Conservation (phyloP, 116 monocot species). For the Iris pallida region DNA sequence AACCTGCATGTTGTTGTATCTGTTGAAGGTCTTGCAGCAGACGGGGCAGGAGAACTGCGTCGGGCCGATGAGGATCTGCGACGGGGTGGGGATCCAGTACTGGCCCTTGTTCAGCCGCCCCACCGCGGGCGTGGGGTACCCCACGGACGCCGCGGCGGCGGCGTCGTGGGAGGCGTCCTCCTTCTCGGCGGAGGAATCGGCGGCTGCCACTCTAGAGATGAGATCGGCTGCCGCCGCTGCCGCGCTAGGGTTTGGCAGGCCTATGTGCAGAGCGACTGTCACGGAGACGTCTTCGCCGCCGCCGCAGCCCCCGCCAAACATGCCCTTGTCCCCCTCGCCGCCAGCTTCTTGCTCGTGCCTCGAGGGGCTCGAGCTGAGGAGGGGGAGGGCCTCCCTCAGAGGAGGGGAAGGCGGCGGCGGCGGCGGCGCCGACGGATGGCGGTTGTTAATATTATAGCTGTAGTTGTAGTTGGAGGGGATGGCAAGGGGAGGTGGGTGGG, state of each 20-base stretch:
- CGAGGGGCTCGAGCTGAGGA: constrained; percentile 55
- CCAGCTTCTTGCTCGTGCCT: constrained; percentile 3
- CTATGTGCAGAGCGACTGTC: constrained; percentile 68
- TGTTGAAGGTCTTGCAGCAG: constrained; percentile 52
- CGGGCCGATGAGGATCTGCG: constrained; percentile 56
- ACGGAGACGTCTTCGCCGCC: constrained; percentile 26
- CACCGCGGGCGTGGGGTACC: constrained; percentile 21
- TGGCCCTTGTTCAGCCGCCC: constrained; percentile 52
- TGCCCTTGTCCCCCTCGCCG: constrained; percentile 2
- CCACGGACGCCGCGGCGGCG: no score
- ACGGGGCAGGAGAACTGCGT: constrained; percentile 63
- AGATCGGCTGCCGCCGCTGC: constrained; percentile 48
- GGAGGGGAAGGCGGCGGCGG: constrained; percentile 49
- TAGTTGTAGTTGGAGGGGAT: constrained; percentile 28
- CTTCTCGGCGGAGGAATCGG: constrained; percentile 9
- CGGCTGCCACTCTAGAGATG: constrained; percentile 44
- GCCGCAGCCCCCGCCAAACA: constrained; percentile 1
- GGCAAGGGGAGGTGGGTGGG: constrained; percentile 11
- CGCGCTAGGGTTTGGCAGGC: constrained; percentile 48
- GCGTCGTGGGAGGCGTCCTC: no score
- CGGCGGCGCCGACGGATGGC: constrained; percentile 2
- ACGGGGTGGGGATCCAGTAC: constrained; percentile 59
- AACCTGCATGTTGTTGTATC: constrained; percentile 67
- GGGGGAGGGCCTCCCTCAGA: constrained; percentile 67
- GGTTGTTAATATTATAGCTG: constrained; percentile 10